Evolutionary conservation across 306 rosid species (phyloP), one percentile per base, ranked within the genome.

Genomic region (apple (Malus domestica)): DNA sequence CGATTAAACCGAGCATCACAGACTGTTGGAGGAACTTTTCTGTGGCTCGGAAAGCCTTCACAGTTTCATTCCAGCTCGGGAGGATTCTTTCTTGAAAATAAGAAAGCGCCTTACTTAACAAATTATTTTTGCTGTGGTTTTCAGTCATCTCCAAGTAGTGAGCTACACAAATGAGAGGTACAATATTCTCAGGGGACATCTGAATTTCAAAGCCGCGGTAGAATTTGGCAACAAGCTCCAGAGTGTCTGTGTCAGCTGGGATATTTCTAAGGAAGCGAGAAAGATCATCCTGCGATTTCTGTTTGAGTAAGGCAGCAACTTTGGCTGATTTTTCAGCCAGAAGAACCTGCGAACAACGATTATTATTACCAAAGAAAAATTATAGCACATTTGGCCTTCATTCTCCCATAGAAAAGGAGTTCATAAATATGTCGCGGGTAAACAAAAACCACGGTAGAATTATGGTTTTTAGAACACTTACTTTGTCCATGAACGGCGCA

Each of bases 21-120:
- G 91, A 72, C 70, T 83, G 85, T 25, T 62, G 83, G 22, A 80
- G 77, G 29, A 80, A 65, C 65, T 76, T 69, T 18, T 85, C 87
- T 0, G 88, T 74, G 70, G 83, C 42, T 66, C 49, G 80, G n/a
- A 83, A 72, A 49, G 85, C 89, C 67, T 80, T 79, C 8, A 89
- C 63, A 62, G 91, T 80, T 70, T 85, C 85, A 2, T 82, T 85
- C 91, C 91, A 87, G 57, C 68, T 78, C 12, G 85, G 88, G 45
- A 89, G 89, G 51, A 89, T 76, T 60, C 67, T 79, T 40, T 81
- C 81, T 35, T 82, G 75, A 30, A 85, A 70, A 84, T 75, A 81
- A 45, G 71, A 18, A 46, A 81, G 57, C 4, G 86, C 71, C 64
- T 60, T 68, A 2, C 13, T 38, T 19, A 85, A 62, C 15, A 89